phyloP scores from a whole-genome alignment of 1,284 basidiomycete species.

The Xerocomus nothofagi region DNA sequence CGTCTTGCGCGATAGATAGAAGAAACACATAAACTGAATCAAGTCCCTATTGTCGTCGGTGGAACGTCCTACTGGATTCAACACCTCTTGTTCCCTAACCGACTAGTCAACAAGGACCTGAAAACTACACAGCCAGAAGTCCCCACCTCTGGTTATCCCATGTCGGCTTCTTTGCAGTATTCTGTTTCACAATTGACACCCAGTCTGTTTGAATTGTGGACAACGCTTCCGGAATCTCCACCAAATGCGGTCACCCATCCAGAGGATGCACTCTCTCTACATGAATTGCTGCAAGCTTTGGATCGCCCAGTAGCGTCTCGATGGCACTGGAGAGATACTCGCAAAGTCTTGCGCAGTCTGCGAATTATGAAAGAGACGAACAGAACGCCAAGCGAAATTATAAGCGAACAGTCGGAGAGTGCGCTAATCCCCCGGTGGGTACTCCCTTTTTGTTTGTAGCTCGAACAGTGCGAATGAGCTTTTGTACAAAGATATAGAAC shows the following conservation, averaged over 20 bases:
- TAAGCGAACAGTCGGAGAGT: constrained; percentile 59
- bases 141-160: neutral
- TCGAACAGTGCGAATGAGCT: neutral
- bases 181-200: constrained; percentile 47
- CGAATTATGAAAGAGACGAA: constrained; percentile 79
- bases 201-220: constrained; percentile 51
- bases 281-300: constrained; percentile 66
- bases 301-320: constrained; percentile 78
- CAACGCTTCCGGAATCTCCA: constrained; percentile 52
- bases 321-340: constrained; percentile 95
- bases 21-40: constrained; percentile 56
- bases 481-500: constrained; percentile 65
- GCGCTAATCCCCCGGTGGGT: constrained; percentile 49
- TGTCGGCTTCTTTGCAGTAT: constrained; percentile 33
- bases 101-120: constrained; percentile 44
- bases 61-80: constrained; percentile 98
- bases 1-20: constrained; percentile 54
- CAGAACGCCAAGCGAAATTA: constrained; percentile 66
- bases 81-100: constrained; percentile 82
- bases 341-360: constrained; percentile 86
- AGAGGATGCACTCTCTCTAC: constrained; percentile 57
- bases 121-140: neutral
- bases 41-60: constrained; percentile 89
- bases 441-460: neutral
- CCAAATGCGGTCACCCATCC: constrained; percentile 54